Base-by-base conservation (phyloP, 1,139 yeast genomes). In the Debaryomyces singareniensis region DNA sequence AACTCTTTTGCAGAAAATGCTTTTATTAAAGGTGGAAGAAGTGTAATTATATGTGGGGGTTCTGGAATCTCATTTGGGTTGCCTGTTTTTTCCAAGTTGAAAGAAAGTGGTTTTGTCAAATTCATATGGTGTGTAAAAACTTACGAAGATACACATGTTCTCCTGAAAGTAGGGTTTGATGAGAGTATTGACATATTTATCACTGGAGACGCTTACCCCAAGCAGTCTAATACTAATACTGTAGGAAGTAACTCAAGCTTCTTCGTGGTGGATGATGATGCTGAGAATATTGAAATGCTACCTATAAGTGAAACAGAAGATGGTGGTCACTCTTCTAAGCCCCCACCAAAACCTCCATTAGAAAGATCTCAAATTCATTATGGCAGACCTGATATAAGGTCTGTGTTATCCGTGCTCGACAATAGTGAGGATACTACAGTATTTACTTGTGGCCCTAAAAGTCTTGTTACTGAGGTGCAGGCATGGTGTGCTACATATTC, bases 51-150 rank as follows among this genome's bases (percentile, higher is more conserved):
- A 3, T 82, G 87, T 21, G 96, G 96, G 5, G 96, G 96, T 0
- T 75, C 94, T 0, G 96, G 96, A 0, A 70, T 87, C 4, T 79
- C 95, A 0, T 73, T 76, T 43, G 91, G 85, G 0, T 57, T 85
- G 2, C 84, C 94, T 0, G 37, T 81, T 3, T 63, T 55, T 45
- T 49, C 59, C 36, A 56, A 61, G 39, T 63, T 75, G 30, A 16
- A 27, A 5, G 45, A 15, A 29, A 35, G 29, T n/a, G 33, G 29
- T 13, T 23, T 30, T 22, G 39, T 43, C 5, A 51, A 50, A 9
- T 43, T 63, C 29, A 49, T 71, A 0, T 81, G 93, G 93, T 61
- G 75, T 24, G 65, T 74, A 0, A 51, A 70, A 20, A 55, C 55
- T 30, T 50, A 42, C 16, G 46, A 48, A 2, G 86, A 79, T 42